phyloP scores from a whole-genome alignment of 2,329 filamentous ascomycete genomes.

The Aschersonia sp. region DNA sequence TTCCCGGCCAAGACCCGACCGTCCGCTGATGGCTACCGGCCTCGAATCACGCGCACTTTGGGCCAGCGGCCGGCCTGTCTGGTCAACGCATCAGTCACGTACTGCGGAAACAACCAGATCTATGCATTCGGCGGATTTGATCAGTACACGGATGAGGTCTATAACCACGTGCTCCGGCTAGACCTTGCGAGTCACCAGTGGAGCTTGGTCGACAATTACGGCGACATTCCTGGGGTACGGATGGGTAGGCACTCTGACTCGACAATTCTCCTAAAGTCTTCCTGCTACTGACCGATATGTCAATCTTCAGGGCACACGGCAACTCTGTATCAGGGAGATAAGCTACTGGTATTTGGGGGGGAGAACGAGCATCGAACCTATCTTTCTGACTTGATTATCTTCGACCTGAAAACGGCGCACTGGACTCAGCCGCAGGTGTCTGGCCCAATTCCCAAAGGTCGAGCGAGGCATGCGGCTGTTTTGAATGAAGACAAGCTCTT shows the following conservation, averaged over 20 bases:
- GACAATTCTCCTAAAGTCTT: not conserved
- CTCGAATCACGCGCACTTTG: slow-evolving; percentile 65
- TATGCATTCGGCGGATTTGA: slow-evolving; percentile 98
- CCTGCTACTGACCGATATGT: slow-evolving; percentile 2
- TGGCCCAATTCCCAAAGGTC: slow-evolving; percentile 74
- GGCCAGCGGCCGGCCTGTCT: slow-evolving; percentile 82
- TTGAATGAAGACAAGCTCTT: slow-evolving; percentile 95
- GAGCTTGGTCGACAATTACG: slow-evolving; percentile 96
- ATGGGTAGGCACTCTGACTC: slow-evolving; percentile 52
- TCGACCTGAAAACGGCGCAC: slow-evolving; percentile 84
- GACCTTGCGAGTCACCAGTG: slow-evolving; percentile 83
- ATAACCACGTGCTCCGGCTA: slow-evolving; percentile 88
- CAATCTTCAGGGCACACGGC: slow-evolving; percentile 68
- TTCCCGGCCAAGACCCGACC: slow-evolving; percentile 57
- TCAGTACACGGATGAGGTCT: slow-evolving; percentile 97
- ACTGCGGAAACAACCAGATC: slow-evolving; percentile 93
- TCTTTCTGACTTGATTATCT: slow-evolving; percentile 88
- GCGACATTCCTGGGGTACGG: slow-evolving; percentile 88
- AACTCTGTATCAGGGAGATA: slow-evolving; percentile 83
- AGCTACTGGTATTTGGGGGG: slow-evolving; percentile 92
- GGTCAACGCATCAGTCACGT: slow-evolving; percentile 97
- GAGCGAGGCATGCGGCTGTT: slow-evolving; percentile 85
- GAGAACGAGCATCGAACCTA: slow-evolving; percentile 97
- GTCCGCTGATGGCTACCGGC: slow-evolving; percentile 63
- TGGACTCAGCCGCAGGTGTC: slow-evolving; percentile 88